phyloP scores from a whole-genome alignment of 2,329 filamentous ascomycete species.

The Zymoseptoria brevis region DNA sequence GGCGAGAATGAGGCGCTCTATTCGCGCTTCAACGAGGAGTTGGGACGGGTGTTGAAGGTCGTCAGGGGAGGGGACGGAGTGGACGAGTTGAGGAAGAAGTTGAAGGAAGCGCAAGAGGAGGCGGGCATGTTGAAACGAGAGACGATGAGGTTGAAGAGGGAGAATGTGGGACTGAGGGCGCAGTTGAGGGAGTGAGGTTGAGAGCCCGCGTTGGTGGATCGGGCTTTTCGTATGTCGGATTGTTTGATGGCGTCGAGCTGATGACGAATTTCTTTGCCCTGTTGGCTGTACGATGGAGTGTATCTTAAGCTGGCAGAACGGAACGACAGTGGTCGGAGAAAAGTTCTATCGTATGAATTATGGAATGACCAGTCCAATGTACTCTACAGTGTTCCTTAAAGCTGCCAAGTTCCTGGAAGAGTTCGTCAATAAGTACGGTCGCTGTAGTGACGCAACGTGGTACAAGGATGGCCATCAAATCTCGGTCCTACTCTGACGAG shows the following conservation, averaged over 20 bases:
- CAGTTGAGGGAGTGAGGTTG: conserved; percentile 35
- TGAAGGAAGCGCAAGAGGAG: conserved; percentile 72
- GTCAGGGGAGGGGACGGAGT: conserved; percentile 68
- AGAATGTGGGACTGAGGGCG: conserved; percentile 60
- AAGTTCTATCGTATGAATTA: not conserved
- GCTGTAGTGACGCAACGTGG: not conserved
- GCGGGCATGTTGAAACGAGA: conserved; percentile 71
- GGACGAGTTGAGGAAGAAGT: conserved; percentile 62
- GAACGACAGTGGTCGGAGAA: not conserved
- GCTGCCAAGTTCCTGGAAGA: not conserved
- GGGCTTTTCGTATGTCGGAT: not conserved
- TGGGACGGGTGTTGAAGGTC: conserved; percentile 72
- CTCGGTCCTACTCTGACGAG: not conserved
- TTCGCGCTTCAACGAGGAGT: conserved; percentile 83
- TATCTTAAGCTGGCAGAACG: not conserved
- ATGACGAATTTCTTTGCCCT: not conserved
- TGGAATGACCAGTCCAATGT: not conserved
- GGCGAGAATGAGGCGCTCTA: conserved; percentile 92
- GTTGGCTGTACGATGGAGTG: not conserved
- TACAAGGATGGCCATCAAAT: not conserved
- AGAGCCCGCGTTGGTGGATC: not conserved
- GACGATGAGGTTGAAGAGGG: conserved; percentile 72
- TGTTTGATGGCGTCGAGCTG: not conserved
- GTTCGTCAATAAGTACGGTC: not conserved
- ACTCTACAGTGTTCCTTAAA: not conserved